Base-by-base conservation (phyloP, 2,329 filamentous ascomycete genomes). In the Ceratocystis colombiana region DNA sequence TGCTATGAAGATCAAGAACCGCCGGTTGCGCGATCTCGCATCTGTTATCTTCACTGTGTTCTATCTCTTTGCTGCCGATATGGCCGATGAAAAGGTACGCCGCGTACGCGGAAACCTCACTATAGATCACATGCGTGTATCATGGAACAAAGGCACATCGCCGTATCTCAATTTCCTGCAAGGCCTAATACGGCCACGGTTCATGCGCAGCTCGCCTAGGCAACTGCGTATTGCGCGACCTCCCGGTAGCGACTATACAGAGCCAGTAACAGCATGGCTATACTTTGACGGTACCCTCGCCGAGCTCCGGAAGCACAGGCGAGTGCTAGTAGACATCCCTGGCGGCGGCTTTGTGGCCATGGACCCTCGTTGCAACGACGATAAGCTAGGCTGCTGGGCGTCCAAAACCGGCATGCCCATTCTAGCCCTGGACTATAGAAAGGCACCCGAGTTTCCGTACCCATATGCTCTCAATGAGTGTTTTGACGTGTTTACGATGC, bases 321-420 rank as follows among this genome's bases (percentile, higher is more conserved):
- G 88, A 71, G 75, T 99, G 33, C 83, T 99, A 1, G 73, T 99
- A 45, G 94, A 99, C 74, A 85, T 97, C 2, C 94, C 94, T 0
- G 94, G 94, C 1, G 94, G 94, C 41, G 94, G 94, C 0, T 99
- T 95, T 70, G 92, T 99, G 12, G 92, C 94, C 20, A 99, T 99
- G 94, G 86, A 90, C 67, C 94, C 94, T n/a, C 81, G 94, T 61
- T 89, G 88, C 71, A 91, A 95, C 71, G 94, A 99, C 73, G 94
- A 99, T 75, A 96, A 95, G 75, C 79, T 99, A 20, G 84, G 96
- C 71, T 86, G 89, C 1, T 99, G 94, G 94, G 90, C 94, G 0
- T 88, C 88, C 17, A 92, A 89, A 74, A 89, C 89, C 0, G 90
- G 91, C 0, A 75, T 96, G n/a, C 93, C 94, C 0, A 82, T 99